Evolutionary conservation across 345 rosid genomes (phyloP), one percentile per base, ranked within the genome.

Genomic region (Murraya koenigii): DNA sequence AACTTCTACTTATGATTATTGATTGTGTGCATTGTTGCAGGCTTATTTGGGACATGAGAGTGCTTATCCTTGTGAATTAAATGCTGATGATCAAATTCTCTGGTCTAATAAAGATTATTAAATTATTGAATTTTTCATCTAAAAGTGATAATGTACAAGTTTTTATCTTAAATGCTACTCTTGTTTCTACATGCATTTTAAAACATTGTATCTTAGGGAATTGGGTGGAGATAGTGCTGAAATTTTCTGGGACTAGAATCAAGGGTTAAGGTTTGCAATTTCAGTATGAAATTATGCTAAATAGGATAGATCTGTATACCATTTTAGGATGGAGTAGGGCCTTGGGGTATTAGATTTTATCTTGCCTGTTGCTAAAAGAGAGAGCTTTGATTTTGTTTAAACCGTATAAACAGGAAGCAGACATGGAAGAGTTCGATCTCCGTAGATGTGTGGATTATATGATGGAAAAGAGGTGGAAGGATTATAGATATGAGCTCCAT

Each of bases 401-500:
- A 19, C 67, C 67, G 13, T 32, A 1, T 17, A 64, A 32, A 32
- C 68, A 33, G 68, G 9, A 14, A 64, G 41, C 35, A 33, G 20
- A 19, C 41, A 33, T 33, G 68, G 68, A 33, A 32, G 23, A 26
- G 19, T 64, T 64, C 11, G 49, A 20, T 15, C 15, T 41, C 10
- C 22, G 22, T 68, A 23, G 20, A 23, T 13, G 49, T 2, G 33
- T 39, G 1, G 71, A 67, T 25, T 13, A 41, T 67, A 8, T 67
- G 33, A 67, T 23, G 71, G 71, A 41, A 67, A 67, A 6, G 71
- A 67, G 33, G 28, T 41, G 71, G 71, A 67, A 67, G 55, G 71
- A 67, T 25, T 39, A 41, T 23, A 67, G 54, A 39, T 39, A 67
- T 9, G 71, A 41, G 71, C 30, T 41, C 69, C 41, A 36, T 35